Evolutionary conservation across 2,329 filamentous ascomycete genomes (phyloP).

Genomic region (Talaromyces sp.): DNA sequence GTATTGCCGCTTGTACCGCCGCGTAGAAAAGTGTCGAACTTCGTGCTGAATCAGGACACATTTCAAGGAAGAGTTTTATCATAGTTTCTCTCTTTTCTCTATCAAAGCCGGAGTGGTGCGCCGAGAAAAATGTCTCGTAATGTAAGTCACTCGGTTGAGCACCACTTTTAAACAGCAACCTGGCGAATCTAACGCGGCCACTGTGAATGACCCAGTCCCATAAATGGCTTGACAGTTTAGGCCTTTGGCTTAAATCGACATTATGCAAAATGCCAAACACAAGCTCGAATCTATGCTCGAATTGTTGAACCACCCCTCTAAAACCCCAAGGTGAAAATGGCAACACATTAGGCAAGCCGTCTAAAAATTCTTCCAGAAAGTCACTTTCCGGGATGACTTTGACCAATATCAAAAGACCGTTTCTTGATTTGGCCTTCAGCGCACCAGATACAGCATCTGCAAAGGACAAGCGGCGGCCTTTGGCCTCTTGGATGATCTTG

Average conservation of each 20-base stretch:
- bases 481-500: not conserved
- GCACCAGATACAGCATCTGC: not conserved
- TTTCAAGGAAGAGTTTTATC: not conserved
- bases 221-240: not conserved
- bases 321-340: no score
- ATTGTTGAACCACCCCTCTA: no score
- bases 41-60: not conserved
- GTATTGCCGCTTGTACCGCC: not conserved
- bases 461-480: not conserved
- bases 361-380: not conserved
- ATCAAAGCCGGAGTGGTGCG: fast-evolving
- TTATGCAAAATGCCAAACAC: not conserved
- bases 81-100: not conserved
- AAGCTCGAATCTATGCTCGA: no score
- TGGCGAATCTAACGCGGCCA: no score
- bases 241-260: not conserved
- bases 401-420: no score
- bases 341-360: not conserved
- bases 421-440: no score
- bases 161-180: not conserved
- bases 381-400: not conserved
- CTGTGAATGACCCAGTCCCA: not conserved
- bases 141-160: not conserved
- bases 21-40: not conserved
- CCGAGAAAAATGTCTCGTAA: not conserved